Conservation (phyloP, 306 rosid species). For the Prunus armeniaca region DNA sequence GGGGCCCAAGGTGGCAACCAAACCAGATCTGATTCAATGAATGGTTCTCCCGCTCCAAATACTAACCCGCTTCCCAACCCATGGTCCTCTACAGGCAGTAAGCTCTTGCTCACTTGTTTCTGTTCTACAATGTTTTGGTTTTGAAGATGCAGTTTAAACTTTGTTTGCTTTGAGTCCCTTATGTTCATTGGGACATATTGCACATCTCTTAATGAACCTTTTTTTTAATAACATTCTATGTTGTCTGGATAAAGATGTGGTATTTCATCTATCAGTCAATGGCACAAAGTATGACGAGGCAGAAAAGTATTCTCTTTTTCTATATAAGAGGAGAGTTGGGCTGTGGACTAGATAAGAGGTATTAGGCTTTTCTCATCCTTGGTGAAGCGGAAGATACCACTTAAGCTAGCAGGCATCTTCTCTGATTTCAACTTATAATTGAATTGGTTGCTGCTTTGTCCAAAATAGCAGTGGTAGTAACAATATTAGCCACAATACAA, state of each 20-base stretch:
- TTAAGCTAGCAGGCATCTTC: background rate
- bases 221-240: background rate
- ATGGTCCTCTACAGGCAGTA: constrained; percentile 66
- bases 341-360: background rate
- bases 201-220: background rate
- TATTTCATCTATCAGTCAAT: background rate
- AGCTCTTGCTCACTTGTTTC: constrained; percentile 28
- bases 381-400: constrained; percentile 1
- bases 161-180: background rate
- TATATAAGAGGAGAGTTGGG: background rate
- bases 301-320: background rate
- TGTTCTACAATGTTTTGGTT: background rate
- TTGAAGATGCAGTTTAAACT: background rate
- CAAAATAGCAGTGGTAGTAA: background rate
- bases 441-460: background rate
- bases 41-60: constrained; percentile 68
- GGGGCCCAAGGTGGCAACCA: constrained; percentile 54
- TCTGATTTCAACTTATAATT: background rate
- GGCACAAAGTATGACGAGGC: background rate
- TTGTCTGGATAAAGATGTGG: background rate
- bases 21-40: constrained; percentile 50
- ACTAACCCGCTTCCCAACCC: constrained; percentile 95
- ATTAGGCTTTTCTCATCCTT: background rate
- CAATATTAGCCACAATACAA: background rate
- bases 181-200: background rate